These are phyloP conservation scores for Tilletiaria anomala DNA, from an alignment of 1,284 basidiomycete species.

Conservation along the genomic window DNA sequence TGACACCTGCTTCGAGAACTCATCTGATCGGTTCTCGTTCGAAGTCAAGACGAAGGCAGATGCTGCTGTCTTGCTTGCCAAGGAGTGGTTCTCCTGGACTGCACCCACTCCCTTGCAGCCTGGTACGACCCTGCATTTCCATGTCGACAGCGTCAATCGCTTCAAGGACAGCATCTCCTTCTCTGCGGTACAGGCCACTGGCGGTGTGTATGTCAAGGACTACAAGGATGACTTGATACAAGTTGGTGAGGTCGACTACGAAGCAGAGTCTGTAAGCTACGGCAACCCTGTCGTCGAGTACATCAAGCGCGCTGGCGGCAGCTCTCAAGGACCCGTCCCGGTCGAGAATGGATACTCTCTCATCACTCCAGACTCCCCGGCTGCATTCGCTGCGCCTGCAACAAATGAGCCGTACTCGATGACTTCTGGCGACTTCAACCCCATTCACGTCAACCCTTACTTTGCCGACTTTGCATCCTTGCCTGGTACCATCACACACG, in stretches of 20 bases:
- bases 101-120: conserved; percentile 55
- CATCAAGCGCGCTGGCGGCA: conserved; percentile 71
- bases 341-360: conserved; percentile 67
- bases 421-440: conserved; percentile 89
- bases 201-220: conserved; percentile 41
- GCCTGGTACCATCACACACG: conserved; percentile 93
- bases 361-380: conserved; percentile 11
- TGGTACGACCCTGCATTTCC: conserved; percentile 76
- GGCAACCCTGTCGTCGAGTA: conserved; percentile 86
- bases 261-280: conserved; percentile 23
- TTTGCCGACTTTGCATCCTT: conserved; percentile 86
- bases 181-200: conserved; percentile 65
- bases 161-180: conserved; percentile 84
- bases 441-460: conserved; percentile 97
- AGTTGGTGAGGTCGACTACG: conserved; percentile 26
- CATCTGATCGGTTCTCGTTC: conserved; percentile 72
- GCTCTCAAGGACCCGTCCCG: conserved; percentile 60
- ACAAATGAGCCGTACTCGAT: conserved; percentile 89
- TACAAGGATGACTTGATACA: conserved; percentile 27
- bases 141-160: conserved; percentile 63
- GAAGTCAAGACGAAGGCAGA: conserved; percentile 60
- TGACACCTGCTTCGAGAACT: conserved; percentile 79
- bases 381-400: conserved; percentile 44
- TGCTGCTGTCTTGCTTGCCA: conserved; percentile 79
- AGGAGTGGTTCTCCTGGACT: conserved; percentile 97